These are phyloP conservation scores for Blastomyces gilchristii DNA, from an alignment of 2,329 filamentous ascomycete species.

Conservation along the genomic window DNA sequence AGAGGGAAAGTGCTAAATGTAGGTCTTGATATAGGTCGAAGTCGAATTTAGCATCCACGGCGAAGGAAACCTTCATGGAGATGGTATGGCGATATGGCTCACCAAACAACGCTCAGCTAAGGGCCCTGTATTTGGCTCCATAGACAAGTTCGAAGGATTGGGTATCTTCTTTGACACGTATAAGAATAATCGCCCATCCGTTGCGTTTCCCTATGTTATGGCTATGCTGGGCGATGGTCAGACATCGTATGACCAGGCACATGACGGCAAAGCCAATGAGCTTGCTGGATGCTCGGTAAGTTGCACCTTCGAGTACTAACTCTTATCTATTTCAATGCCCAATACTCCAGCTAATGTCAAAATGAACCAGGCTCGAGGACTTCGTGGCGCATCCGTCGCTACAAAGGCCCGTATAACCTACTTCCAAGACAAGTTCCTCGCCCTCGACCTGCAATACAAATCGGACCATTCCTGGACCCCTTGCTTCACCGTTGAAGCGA, in stretches of 20 bases:
- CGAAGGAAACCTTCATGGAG: constrained; percentile 79
- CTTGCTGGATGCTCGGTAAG: constrained; percentile 79
- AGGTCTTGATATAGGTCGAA: constrained; percentile 50
- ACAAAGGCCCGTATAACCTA: constrained; percentile 87
- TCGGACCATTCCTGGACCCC: constrained; percentile 73
- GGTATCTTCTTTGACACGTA: constrained; percentile 97
- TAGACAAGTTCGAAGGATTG: constrained; percentile 84
- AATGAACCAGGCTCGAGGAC: constrained; percentile 56
- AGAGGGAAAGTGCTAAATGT: constrained; percentile 3
- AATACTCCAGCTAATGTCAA: not conserved
- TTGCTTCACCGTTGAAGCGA: constrained; percentile 65
- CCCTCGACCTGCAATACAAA: constrained; percentile 91
- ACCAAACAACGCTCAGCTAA: constrained; percentile 77
- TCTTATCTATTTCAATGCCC: constrained; percentile 5
- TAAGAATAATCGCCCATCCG: constrained; percentile 96
- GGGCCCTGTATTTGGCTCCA: constrained; percentile 78
- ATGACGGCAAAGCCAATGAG: constrained; percentile 88
- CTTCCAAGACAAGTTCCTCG: constrained; percentile 89
- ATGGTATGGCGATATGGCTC: constrained; percentile 96
- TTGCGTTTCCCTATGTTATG: constrained; percentile 96
- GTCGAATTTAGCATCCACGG: constrained; percentile 92
- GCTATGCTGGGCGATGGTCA: constrained; percentile 92
- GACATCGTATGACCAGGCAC: constrained; percentile 80
- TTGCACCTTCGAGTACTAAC: constrained; percentile 3
- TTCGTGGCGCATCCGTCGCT: constrained; percentile 67